Conservation (phyloP, 2,329 filamentous ascomycete species). For the Aspergillus sp. region DNA sequence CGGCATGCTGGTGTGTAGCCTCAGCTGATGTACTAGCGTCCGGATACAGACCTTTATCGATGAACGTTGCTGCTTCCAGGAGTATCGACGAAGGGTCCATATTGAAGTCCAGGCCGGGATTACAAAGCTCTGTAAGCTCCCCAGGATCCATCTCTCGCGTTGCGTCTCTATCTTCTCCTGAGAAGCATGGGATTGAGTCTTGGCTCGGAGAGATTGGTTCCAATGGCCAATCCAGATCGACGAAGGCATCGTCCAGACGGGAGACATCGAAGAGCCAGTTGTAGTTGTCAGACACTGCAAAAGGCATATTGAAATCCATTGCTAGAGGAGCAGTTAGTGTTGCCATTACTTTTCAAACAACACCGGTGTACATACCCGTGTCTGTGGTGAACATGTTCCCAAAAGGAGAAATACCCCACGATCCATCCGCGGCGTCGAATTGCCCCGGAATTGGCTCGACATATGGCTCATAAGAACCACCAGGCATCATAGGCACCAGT, state of each 20-base stretch:
- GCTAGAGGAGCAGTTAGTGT: conserved; percentile 26
- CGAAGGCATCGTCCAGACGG: conserved; percentile 31
- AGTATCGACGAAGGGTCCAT: conserved; percentile 14
- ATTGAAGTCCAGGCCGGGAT: background rate
- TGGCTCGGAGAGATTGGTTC: background rate
- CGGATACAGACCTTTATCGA: conserved; percentile 9
- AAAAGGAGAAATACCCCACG: conserved; percentile 17
- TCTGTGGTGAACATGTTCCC: conserved; percentile 52
- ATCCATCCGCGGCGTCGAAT: conserved; percentile 29
- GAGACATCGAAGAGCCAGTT: conserved; percentile 53
- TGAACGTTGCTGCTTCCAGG: conserved; percentile 18
- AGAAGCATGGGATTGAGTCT: background rate
- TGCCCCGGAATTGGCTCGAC: conserved; percentile 27
- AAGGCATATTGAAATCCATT: conserved; percentile 59
- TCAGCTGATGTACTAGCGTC: background rate
- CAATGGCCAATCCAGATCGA: conserved; percentile 20
- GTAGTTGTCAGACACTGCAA: conserved; percentile 57
- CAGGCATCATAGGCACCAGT: conserved; percentile 25
- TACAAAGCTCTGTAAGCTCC: background rate
- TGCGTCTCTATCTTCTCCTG: background rate
- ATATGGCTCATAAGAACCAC: conserved; percentile 25
- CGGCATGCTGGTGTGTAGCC: background rate
- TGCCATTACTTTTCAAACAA: background rate
- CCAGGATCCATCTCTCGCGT: conserved; percentile 8
- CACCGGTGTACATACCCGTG: conserved; percentile 35